Evolutionary conservation across 768 basidiomycete genomes (phyloP).

Genomic region (Russula dissimulans): DNA sequence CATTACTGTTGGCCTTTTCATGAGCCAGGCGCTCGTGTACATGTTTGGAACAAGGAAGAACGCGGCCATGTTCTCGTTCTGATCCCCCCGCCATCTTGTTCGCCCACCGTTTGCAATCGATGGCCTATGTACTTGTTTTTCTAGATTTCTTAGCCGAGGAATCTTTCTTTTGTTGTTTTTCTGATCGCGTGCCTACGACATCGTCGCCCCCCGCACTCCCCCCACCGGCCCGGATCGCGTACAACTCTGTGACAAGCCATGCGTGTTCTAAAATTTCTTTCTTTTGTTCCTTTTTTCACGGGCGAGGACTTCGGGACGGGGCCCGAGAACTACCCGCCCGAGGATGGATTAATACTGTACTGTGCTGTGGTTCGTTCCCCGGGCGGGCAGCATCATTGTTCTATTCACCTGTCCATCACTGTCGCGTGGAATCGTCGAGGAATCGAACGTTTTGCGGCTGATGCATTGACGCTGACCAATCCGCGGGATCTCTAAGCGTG

Average conservation of each 20-base stretch:
- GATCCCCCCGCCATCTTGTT: conserved; percentile 12
- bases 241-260: not conserved
- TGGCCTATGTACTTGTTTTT: not conserved
- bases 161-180: not conserved
- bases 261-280: not conserved
- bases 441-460: too few species aligned
- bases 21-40: conserved; percentile 81
- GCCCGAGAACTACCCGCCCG: too few species aligned
- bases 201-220: not conserved
- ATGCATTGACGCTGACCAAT: too few species aligned
- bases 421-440: too few species aligned
- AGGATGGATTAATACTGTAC: too few species aligned
- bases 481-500: too few species aligned
- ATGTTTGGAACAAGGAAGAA: conserved; percentile 79
- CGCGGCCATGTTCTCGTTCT: conserved; percentile 81
- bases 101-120: not conserved
- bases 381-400: too few species aligned
- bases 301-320: too few species aligned
- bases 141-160: not conserved
- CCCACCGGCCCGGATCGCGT: not conserved
- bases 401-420: too few species aligned
- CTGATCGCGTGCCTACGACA: not conserved
- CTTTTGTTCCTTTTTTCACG: not conserved
- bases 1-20: conserved; percentile 83
- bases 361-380: too few species aligned